phyloP scores from a whole-genome alignment of 1,139 yeast genomes.

The Kurtzmaniella quercitrusa region DNA sequence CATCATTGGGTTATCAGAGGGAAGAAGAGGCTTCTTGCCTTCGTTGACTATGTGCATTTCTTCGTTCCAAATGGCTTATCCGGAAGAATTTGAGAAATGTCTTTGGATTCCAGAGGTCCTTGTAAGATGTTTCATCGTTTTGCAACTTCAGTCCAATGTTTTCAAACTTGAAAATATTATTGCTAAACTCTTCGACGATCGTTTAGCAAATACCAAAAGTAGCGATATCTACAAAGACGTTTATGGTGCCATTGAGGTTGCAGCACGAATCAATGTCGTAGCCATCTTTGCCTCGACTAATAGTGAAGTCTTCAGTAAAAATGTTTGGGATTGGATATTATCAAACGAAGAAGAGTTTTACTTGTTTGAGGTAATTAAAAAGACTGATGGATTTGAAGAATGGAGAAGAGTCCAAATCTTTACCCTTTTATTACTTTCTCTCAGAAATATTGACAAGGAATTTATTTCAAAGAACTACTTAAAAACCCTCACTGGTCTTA shows the following conservation, averaged over 20 bases:
- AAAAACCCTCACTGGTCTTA: slow-evolving; percentile 19
- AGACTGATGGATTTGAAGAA: slow-evolving; percentile 69
- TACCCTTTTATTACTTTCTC: slow-evolving; percentile 44
- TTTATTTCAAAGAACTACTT: slow-evolving; percentile 14
- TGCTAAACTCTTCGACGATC: slow-evolving; percentile 45
- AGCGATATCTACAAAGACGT: slow-evolving; percentile 41
- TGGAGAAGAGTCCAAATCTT: slow-evolving; percentile 56
- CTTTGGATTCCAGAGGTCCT: slow-evolving; percentile 56
- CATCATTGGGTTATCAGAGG: slow-evolving; percentile 48
- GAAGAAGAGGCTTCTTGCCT: slow-evolving; percentile 71
- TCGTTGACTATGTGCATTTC: slow-evolving; percentile 44
- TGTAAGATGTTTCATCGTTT: slow-evolving; percentile 40
- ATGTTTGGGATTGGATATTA: slow-evolving; percentile 40
- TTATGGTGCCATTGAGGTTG: slow-evolving; percentile 61
- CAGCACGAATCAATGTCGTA: slow-evolving; percentile 49
- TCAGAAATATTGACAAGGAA: slow-evolving; percentile 20
- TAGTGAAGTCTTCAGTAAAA: slow-evolving; percentile 30
- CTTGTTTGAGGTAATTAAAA: slow-evolving; percentile 46
- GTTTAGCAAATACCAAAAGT: slow-evolving; percentile 19
- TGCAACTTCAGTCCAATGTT: slow-evolving; percentile 53
- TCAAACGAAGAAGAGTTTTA: slow-evolving; percentile 36
- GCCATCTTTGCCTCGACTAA: slow-evolving; percentile 38
- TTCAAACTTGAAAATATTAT: slow-evolving; percentile 61
- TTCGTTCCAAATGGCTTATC: slow-evolving; percentile 31
- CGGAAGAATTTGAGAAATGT: slow-evolving; percentile 31